Conservation (phyloP, 2,329 filamentous ascomycete species). For the Xylaria sp. region DNA sequence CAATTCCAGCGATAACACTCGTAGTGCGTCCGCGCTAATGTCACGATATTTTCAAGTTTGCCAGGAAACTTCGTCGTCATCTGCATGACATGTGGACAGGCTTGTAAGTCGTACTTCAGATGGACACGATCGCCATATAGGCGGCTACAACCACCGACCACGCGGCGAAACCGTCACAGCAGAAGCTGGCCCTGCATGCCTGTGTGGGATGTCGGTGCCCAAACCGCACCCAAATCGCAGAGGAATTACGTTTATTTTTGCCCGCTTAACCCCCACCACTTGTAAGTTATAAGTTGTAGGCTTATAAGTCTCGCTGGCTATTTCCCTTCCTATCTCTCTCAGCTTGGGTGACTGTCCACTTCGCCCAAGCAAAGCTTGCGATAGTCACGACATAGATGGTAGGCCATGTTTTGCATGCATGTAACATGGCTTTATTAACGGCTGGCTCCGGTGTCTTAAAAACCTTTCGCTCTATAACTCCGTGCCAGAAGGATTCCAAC, state of each 20-base stretch:
- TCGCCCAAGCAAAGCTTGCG: conserved; percentile 41
- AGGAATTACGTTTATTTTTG: conserved; percentile 32
- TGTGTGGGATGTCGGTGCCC: conserved; percentile 18
- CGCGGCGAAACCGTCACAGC: conserved; percentile 5
- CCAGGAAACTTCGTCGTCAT: conserved; percentile 13
- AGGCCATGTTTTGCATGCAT: conserved; percentile 37
- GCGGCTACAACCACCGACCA: conserved; percentile 11
- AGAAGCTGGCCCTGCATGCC: conserved; percentile 17
- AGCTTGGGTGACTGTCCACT: conserved; percentile 34
- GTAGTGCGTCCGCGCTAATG: conserved; percentile 18
- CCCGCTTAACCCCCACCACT: conserved; percentile 6
- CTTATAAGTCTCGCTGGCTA: not conserved
- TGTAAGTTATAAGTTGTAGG: not conserved
- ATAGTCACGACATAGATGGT: conserved; percentile 35
- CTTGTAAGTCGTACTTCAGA: conserved; percentile 9
- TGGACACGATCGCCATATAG: conserved; percentile 4
- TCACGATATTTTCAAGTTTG: conserved; percentile 9
- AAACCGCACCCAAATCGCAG: conserved; percentile 6
- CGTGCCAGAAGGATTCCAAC: conserved; percentile 41
- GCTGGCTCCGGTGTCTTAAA: conserved; percentile 37
- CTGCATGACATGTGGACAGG: conserved; percentile 18
- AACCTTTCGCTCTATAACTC: conserved; percentile 35
- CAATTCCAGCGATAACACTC: conserved; percentile 26
- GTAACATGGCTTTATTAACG: conserved; percentile 35
- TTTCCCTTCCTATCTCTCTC: conserved; percentile 18